Percentiles rank a stretch among this genome's conserved stretches.
These are phyloP conservation scores for Brassica rapa DNA, from an alignment of 345 rosid genomes.

Conservation along the genomic window DNA sequence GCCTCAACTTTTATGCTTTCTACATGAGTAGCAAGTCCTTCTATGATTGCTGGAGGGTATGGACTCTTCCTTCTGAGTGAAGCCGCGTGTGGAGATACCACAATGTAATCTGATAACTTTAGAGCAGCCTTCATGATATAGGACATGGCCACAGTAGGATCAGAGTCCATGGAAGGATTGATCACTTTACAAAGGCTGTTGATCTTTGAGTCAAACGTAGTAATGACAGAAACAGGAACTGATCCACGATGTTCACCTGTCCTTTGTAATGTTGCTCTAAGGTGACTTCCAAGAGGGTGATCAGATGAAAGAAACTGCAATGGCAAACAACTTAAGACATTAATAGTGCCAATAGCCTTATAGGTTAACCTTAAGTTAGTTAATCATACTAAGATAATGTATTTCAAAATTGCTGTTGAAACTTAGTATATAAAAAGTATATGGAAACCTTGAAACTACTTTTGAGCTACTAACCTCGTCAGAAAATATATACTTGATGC, in stretches of 20 bases:
- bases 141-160: conserved; percentile 47
- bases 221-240: background rate
- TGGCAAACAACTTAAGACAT: background rate
- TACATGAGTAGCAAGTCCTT: conserved; percentile 40
- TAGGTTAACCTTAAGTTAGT: background rate
- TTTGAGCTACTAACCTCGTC: background rate
- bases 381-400: background rate
- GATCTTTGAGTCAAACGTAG: background rate
- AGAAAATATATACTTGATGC: background rate
- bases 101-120: conserved; percentile 28
- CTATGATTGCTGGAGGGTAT: conserved; percentile 48
- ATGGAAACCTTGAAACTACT: background rate
- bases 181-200: background rate
- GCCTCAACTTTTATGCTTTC: conserved; percentile 46
- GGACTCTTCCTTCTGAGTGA: conserved; percentile 53
- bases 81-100: conserved; percentile 45
- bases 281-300: background rate
- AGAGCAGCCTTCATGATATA: conserved; percentile 30
- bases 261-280: background rate
- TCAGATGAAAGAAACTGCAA: background rate
- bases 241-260: background rate
- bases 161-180: conserved; percentile 27
- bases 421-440: no score
- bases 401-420: background rate
- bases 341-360: background rate